Percentiles rank a stretch among this genome's conserved stretches.
phyloP scores from a whole-genome alignment of 169 alveolate genomes.

The Toxoplasma gondii region DNA sequence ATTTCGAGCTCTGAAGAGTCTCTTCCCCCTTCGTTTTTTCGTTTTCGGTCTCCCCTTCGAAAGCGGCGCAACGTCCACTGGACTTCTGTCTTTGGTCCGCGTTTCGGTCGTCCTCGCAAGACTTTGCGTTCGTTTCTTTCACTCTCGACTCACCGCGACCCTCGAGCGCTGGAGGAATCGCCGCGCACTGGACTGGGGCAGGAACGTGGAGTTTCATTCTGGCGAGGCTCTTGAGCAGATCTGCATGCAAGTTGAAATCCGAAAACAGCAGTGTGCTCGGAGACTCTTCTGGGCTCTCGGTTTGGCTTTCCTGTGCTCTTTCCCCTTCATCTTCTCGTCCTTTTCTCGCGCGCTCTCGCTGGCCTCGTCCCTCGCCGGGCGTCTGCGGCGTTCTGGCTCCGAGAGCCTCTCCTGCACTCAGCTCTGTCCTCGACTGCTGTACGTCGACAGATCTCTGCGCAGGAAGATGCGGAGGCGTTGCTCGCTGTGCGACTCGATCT shows the following conservation, averaged over 20 bases:
- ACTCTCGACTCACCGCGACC: conserved; percentile 13
- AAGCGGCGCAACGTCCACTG: no score
- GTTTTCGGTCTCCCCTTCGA: no score
- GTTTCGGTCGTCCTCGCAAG: no score
- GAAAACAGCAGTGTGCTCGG: not conserved
- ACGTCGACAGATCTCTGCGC: not conserved
- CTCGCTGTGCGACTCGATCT: not conserved
- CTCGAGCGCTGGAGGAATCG: conserved; percentile 13
- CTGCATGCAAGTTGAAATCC: not conserved
- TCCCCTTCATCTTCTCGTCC: not conserved
- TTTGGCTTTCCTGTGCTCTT: not conserved
- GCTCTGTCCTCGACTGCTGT: not conserved
- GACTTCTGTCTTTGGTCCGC: no score
- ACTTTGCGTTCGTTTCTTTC: not conserved
- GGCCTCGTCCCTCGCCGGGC: not conserved
- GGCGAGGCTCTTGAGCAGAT: conserved; percentile 17
- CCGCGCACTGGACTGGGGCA: conserved; percentile 36
- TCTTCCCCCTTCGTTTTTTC: no score
- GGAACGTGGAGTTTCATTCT: not conserved
- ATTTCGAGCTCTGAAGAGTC: no score
- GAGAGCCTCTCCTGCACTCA: not conserved
- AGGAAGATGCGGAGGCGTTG: not conserved
- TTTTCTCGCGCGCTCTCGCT: not conserved
- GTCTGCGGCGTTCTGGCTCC: not conserved
- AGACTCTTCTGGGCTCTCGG: not conserved